phyloP scores from a whole-genome alignment of 345 rosid genomes.

The Bruguiera sexangula region DNA sequence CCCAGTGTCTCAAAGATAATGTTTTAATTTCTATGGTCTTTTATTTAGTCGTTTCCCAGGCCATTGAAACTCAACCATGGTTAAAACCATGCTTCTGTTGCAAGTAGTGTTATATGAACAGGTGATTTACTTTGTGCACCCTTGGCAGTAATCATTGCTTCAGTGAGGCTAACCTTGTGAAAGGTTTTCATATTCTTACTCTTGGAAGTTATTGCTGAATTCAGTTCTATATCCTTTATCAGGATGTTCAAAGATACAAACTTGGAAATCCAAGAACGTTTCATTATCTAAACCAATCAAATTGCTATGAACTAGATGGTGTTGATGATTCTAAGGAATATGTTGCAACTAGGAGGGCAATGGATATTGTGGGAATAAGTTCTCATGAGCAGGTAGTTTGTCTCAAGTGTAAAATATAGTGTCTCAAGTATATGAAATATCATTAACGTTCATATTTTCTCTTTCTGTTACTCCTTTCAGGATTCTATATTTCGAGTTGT shows the following conservation, averaged over 20 bases:
- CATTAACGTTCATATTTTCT: slow-evolving; percentile 12
- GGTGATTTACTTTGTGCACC: not conserved
- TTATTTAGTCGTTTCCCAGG: no score
- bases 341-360: slow-evolving; percentile 74
- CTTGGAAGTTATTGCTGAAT: not conserved
- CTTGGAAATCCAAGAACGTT: slow-evolving; percentile 79
- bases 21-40: no score
- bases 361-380: slow-evolving; percentile 93
- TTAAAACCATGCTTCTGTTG: not conserved
- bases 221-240: slow-evolving; percentile 21
- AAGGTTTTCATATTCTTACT: slow-evolving; percentile 15
- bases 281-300: slow-evolving; percentile 96
- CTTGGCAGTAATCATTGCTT: not conserved
- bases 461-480: slow-evolving; percentile 34
- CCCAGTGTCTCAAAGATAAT: no score
- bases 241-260: slow-evolving; percentile 79
- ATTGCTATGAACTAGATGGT: slow-evolving; percentile 76
- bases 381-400: slow-evolving; percentile 69
- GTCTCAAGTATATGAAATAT: slow-evolving; percentile 6
- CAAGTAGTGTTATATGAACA: not conserved
- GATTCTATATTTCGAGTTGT: slow-evolving; percentile 89
- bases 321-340: slow-evolving; percentile 83
- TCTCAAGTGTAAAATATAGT: slow-evolving; percentile 10
- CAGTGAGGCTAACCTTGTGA: no score
- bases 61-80: not conserved